Evolutionary conservation across 257 asterid genomes (phyloP), one percentile per base, ranked within the genome.

Genomic region (Paulownia fortunei): DNA sequence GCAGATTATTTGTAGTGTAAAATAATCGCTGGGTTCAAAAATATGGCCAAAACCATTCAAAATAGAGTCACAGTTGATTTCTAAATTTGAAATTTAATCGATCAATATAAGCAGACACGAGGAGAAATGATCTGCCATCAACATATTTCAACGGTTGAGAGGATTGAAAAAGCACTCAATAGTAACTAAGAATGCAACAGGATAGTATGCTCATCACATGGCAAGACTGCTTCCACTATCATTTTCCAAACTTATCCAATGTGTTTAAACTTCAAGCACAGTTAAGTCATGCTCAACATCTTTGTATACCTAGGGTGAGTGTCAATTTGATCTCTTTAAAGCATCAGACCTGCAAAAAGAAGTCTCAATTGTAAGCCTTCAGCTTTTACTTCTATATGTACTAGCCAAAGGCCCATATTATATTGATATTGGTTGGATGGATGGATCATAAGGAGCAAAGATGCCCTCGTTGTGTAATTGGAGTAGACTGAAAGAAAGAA

Each of bases 281-380:
- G 30, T 30, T 18, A 47, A 8, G 8, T 2, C 36, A 56, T 72
- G 32, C 0, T 13, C 13, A 1, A 37, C 9, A 23, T 58, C 69
- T 26, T 34, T 19, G 8, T 18, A 51, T 32, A 37, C 39, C 55
- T 19, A 19, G 37, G 19, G 66, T 19, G 65, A 52, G 37, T 11
- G 7, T 36, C 77, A 23, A n/a, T 26, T 30, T 49, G 76, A 51
- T 70, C 63, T 24, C 65, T 55, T 62, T 47, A 32, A n/a, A 60
- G 23, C 70, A 74, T 71, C 64, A 42, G 1, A 64, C 42, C 80
- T 64, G 67, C 67, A 76, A 49, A 26, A 32, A 30, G 11, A 30
- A 34, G 36, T 47, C 34, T n/a, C 24, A 27, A 16, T 52, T 1
- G 3, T 62, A 30, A 73, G 44, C 30, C 21, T 26, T 74, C 46